phyloP scores from a whole-genome alignment of 2,329 filamentous ascomycete genomes.

The Penicillium oxalicum region DNA sequence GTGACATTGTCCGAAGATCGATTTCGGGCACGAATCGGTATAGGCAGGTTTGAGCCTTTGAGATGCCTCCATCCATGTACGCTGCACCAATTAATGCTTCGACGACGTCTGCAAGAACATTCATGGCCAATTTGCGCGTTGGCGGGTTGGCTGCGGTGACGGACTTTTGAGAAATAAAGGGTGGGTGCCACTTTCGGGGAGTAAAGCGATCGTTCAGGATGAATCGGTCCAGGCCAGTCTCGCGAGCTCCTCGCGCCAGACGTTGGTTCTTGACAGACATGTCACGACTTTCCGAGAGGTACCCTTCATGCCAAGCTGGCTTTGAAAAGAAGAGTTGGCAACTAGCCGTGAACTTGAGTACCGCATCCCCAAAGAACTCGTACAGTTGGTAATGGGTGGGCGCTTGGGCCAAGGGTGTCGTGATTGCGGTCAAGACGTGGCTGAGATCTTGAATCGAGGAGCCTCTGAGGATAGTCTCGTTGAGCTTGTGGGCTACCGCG shows the following conservation, averaged over 20 bases:
- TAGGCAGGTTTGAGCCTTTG: slow-evolving; percentile 59
- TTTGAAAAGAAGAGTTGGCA: slow-evolving; percentile 59
- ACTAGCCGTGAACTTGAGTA: slow-evolving; percentile 69
- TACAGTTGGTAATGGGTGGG: slow-evolving; percentile 70
- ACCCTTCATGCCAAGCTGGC: slow-evolving; percentile 67
- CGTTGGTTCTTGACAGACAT: slow-evolving; percentile 67
- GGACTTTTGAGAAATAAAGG: slow-evolving; percentile 47
- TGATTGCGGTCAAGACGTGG: slow-evolving; percentile 64
- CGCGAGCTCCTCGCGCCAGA: slow-evolving; percentile 60
- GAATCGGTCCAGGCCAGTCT: slow-evolving; percentile 62
- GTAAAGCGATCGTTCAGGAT: slow-evolving; percentile 66
- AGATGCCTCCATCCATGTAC: slow-evolving; percentile 61
- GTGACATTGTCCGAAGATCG: slow-evolving; percentile 6
- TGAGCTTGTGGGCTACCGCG: slow-evolving; percentile 58
- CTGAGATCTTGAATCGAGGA: slow-evolving; percentile 51
- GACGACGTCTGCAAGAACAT: slow-evolving; percentile 79
- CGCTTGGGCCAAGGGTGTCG: slow-evolving; percentile 55
- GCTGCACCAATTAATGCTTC: slow-evolving; percentile 78
- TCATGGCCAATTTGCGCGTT: slow-evolving; percentile 56
- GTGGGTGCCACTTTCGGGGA: slow-evolving; percentile 64
- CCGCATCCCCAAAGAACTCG: slow-evolving; percentile 79
- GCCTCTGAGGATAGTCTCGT: slow-evolving; percentile 47
- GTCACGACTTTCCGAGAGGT: slow-evolving; percentile 63
- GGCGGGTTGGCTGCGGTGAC: slow-evolving; percentile 13
- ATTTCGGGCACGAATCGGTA: slow-evolving; percentile 59